Evolutionary conservation across 2,329 filamentous ascomycete genomes (phyloP).

Genomic region (Dothideomycetes sp.): DNA sequence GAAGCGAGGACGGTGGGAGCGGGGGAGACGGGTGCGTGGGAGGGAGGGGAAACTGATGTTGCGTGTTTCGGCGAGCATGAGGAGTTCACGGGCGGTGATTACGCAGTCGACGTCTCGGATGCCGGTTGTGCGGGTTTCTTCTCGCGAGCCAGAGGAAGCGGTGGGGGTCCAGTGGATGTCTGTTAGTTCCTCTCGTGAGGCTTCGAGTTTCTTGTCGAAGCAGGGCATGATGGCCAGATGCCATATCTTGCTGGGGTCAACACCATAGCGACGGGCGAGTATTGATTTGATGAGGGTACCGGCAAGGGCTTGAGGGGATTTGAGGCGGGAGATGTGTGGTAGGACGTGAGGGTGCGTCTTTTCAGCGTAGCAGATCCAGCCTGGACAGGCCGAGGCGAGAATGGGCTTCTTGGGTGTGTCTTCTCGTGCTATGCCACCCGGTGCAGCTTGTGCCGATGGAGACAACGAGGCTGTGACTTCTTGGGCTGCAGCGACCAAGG

Average conservation of each 20-base stretch:
- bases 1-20: conserved; percentile 45
- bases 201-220: conserved; percentile 98
- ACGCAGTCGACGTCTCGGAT: conserved; percentile 93
- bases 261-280: conserved; percentile 59
- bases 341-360: conserved; percentile 94
- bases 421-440: conserved; percentile 11
- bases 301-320: conserved; percentile 85
- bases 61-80: conserved; percentile 77
- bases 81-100: conserved; percentile 87
- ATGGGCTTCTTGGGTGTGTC: conserved; percentile 51
- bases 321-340: conserved; percentile 79
- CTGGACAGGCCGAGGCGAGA: conserved; percentile 83
- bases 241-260: conserved; percentile 76
- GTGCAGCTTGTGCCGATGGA: conserved; percentile 17
- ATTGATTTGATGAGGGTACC: conserved; percentile 85
- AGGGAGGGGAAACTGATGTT: conserved; percentile 65
- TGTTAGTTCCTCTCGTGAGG: conserved; percentile 84
- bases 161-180: conserved; percentile 57
- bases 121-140: conserved; percentile 33
- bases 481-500: conserved; percentile 52
- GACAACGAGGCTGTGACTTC: conserved; percentile 30
- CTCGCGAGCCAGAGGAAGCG: conserved; percentile 17
- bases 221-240: conserved; percentile 96
- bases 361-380: conserved; percentile 98
- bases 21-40: conserved; percentile 44